Evolutionary conservation across 2,329 filamentous ascomycete genomes (phyloP).

Genomic region (Claviceps arundinis): DNA sequence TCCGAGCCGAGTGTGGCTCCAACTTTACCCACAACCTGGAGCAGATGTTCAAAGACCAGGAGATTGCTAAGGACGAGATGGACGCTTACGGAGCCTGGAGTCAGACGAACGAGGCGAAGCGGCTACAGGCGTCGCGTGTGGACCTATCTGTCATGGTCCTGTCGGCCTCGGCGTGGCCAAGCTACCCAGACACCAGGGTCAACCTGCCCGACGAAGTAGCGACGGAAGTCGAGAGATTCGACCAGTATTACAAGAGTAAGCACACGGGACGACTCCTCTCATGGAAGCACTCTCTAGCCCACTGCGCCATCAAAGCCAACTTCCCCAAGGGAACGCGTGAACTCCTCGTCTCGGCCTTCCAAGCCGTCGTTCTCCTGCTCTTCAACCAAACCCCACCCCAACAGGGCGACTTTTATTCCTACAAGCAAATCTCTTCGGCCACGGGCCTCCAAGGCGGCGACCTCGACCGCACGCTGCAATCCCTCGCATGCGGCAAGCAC

Average conservation of each 20-base stretch:
- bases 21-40: conserved; percentile 95
- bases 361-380: conserved; percentile 77
- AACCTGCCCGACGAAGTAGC: conserved; percentile 65
- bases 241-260: conserved; percentile 75
- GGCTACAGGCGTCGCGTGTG: conserved; percentile 34
- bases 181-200: conserved; percentile 63
- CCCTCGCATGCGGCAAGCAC: conserved; percentile 80
- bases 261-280: conserved; percentile 75
- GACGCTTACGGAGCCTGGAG: conserved; percentile 64
- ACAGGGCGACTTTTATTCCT: conserved; percentile 55
- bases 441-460: conserved; percentile 67
- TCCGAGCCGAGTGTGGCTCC: conserved; percentile 86
- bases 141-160: conserved; percentile 72
- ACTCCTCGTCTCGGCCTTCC: conserved; percentile 79
- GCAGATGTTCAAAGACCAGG: conserved; percentile 98
- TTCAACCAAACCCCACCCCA: conserved; percentile 60
- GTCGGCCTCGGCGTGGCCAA: conserved; percentile 86
- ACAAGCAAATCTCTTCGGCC: conserved; percentile 59
- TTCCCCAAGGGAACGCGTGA: conserved; percentile 79
- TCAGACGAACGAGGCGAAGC: conserved; percentile 29
- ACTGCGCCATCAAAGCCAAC: conserved; percentile 70
- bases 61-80: conserved; percentile 88
- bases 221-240: conserved; percentile 67
- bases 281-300: conserved; percentile 89
- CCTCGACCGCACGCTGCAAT: conserved; percentile 83